A percentile compares a stretch with the other conserved stretches of the same genome.
Conservation (phyloP, 2,329 filamentous ascomycete species). For the Rhinocladiella mackenziei region DNA sequence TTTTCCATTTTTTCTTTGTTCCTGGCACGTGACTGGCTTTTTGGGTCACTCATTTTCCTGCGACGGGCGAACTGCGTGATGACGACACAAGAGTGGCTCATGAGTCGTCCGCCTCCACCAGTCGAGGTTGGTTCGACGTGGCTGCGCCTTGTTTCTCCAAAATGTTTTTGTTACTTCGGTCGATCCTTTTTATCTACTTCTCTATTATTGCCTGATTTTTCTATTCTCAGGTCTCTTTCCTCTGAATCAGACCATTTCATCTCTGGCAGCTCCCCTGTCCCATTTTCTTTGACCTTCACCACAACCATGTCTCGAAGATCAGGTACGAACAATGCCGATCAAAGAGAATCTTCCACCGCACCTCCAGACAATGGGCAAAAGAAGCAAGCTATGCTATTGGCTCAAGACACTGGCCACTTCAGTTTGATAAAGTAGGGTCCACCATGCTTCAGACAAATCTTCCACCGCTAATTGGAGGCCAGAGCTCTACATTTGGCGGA, state of each 20-base stretch:
- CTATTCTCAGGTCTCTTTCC: too few species aligned
- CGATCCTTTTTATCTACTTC: background rate
- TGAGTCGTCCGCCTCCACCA: background rate
- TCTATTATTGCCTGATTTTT: slow-evolving; percentile 1
- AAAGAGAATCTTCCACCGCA: slow-evolving; percentile 17
- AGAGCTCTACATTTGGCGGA: slow-evolving; percentile 50
- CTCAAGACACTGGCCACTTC: slow-evolving; percentile 48
- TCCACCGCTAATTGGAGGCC: too few species aligned
- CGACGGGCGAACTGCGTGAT: slow-evolving; percentile 7
- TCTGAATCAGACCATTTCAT: slow-evolving; percentile 1
- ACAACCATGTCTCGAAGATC: slow-evolving; percentile 29
- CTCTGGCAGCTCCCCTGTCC: background rate
- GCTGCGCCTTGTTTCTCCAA: slow-evolving; percentile 17
- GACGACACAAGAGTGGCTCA: slow-evolving; percentile 14
- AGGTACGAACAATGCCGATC: slow-evolving; percentile 19
- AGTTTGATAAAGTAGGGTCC: slow-evolving; percentile 49
- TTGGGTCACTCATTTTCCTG: background rate
- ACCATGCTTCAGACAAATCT: too few species aligned
- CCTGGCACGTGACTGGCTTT: slow-evolving; percentile 1
- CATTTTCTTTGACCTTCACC: background rate
- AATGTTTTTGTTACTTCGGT: slow-evolving; percentile 11
- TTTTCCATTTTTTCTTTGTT: background rate
- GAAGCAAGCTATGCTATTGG: slow-evolving; percentile 49
- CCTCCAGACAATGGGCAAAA: slow-evolving; percentile 39
- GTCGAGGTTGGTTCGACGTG: slow-evolving; percentile 2